Evolutionary conservation across 352 stramenopile genomes (phyloP).

Genomic region (Globisporangium barbulae): DNA sequence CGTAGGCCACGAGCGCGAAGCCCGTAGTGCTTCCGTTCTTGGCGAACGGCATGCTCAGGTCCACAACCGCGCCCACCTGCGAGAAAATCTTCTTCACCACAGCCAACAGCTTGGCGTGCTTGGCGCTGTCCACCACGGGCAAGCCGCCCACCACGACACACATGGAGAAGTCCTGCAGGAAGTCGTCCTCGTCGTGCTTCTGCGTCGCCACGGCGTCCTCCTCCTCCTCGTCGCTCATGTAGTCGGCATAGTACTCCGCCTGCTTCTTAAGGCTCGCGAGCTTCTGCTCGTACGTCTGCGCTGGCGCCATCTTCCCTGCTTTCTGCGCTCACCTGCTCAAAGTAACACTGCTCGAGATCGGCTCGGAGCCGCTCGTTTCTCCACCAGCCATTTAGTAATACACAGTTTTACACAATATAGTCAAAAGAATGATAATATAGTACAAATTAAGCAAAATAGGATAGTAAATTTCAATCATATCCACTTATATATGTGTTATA

Average conservation of each 20-base stretch:
- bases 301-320: slow-evolving; percentile 42
- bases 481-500: background rate
- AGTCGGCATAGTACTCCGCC: slow-evolving; percentile 75
- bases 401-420: background rate
- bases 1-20: slow-evolving; percentile 85
- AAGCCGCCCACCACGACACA: slow-evolving; percentile 78
- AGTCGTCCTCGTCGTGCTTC: slow-evolving; percentile 72
- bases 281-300: slow-evolving; percentile 77
- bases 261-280: slow-evolving; percentile 66
- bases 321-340: slow-evolving; percentile 5
- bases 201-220: slow-evolving; percentile 61
- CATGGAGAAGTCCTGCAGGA: slow-evolving; percentile 77
- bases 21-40: slow-evolving; percentile 55
- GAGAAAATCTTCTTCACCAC: slow-evolving; percentile 88
- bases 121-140: slow-evolving; percentile 68
- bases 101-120: slow-evolving; percentile 82
- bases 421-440: background rate
- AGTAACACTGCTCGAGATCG: background rate
- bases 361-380: slow-evolving; percentile 11
- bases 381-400: slow-evolving; percentile 9
- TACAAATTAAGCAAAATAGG: background rate
- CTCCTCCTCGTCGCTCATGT: slow-evolving; percentile 76
- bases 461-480: background rate
- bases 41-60: slow-evolving; percentile 80
- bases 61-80: slow-evolving; percentile 69